phyloP scores from a whole-genome alignment of 2,329 filamentous ascomycete species.

The Botryotinia calthae region DNA sequence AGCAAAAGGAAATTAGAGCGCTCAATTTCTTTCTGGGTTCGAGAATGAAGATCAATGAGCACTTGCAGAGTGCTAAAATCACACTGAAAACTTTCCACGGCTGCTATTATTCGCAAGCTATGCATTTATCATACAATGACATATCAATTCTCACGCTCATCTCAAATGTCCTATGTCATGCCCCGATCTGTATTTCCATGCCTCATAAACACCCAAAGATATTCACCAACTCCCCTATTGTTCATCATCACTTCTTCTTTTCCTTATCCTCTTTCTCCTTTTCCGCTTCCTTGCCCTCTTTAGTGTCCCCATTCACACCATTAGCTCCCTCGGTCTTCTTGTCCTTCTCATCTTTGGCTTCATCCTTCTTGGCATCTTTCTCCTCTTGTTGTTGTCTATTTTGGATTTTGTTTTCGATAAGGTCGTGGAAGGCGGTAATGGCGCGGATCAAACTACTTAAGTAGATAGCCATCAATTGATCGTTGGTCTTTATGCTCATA shows the following conservation, averaged over 20 bases:
- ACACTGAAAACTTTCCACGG: slow-evolving; percentile 14
- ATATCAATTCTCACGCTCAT: slow-evolving; percentile 26
- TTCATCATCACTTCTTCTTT: slow-evolving; percentile 44
- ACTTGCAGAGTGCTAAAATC: background rate
- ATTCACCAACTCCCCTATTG: slow-evolving; percentile 28
- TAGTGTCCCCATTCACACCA: slow-evolving; percentile 49
- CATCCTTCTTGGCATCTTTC: slow-evolving; percentile 75
- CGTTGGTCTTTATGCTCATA: slow-evolving; percentile 99
- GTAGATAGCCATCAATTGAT: slow-evolving; percentile 98
- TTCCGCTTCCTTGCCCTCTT: slow-evolving; percentile 49
- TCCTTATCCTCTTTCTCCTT: slow-evolving; percentile 57
- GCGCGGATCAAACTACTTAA: slow-evolving; percentile 93
- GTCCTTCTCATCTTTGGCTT: slow-evolving; percentile 59
- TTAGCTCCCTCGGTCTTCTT: slow-evolving; percentile 60
- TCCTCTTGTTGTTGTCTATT: slow-evolving; percentile 97
- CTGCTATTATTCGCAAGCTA: slow-evolving; percentile 33
- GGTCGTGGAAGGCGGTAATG: slow-evolving; percentile 97
- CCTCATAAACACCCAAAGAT: slow-evolving; percentile 29
- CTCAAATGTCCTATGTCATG: slow-evolving; percentile 14
- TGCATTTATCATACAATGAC: slow-evolving; percentile 40
- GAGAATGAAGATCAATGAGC: background rate
- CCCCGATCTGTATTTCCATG: slow-evolving; percentile 24
- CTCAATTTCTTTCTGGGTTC: background rate
- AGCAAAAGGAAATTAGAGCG: background rate
- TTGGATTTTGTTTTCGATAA: slow-evolving; percentile 99